Base-by-base conservation (phyloP, 106 monocot genomes). In the Dendrobium huoshanense region DNA sequence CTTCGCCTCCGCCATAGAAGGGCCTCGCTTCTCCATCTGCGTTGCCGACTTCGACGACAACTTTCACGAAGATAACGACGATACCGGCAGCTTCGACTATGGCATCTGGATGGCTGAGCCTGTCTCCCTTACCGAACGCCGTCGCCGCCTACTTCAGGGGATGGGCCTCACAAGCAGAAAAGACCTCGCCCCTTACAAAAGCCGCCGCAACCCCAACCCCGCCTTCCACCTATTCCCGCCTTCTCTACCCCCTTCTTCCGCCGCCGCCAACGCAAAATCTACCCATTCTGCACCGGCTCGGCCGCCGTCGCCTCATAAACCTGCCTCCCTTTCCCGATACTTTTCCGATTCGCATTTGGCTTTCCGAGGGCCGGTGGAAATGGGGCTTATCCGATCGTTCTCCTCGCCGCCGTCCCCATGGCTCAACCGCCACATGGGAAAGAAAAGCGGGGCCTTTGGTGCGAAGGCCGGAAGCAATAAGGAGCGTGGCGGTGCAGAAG, bases 1-100 rank as follows among this genome's bases (percentile, higher is more conserved):
- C 77, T 98, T 95, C 70, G 92, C 86, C 82, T 92, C 98, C n/a
- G 98, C 98, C 65, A 48, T 95, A 42, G 87, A 70, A 41, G 55
- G 85, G 65, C 92, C 90, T 10, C 73, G 25, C 5, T 81, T 79
- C 83, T 84, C 82, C 11, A 29, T 79, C 47, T 27, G 78, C 56
- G 40, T 73, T 72, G 40, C 58, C 24, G 45, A 65, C 40, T 19
- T 75, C 68, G 82, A 83, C 19, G 70, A 54, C 55, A 83, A 55
- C 48, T 49, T 84, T 41, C 82, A 51, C 27, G 77, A 72, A 9
- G 74, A 75, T 9, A 70, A 72, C 1, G 78, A 78, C 10, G 78
- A 31, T 0, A 72, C 67, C 31, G 74, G n/a, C 24, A 75, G 45
- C 15, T 90, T 67, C 47, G 94, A 91, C 58, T 98, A 95, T 75